Conservation (phyloP, 768 basidiomycete genomes). For the Leccinum barrowsii region DNA sequence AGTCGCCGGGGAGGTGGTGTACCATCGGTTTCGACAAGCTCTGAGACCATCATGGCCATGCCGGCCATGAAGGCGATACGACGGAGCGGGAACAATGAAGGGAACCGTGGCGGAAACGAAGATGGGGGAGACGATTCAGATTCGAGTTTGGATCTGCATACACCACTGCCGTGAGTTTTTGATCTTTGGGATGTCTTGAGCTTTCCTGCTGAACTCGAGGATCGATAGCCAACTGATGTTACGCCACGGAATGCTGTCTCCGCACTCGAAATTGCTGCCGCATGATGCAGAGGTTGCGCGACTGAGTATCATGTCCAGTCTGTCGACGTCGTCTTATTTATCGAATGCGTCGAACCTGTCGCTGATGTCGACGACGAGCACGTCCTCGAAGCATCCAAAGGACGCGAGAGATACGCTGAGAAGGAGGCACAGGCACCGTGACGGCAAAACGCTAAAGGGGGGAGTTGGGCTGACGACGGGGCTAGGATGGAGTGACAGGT, state of each 20-base stretch:
- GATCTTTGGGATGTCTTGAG: conserved; percentile 3
- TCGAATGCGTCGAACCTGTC: conserved; percentile 28
- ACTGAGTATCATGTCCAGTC: conserved; percentile 24
- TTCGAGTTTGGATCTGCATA: conserved; percentile 66
- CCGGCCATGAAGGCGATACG: neutral
- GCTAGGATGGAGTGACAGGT: conserved; percentile 75
- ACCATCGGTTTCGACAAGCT: conserved; percentile 10
- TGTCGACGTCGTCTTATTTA: conserved; percentile 23
- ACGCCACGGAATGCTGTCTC: conserved; percentile 62
- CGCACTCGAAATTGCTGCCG: conserved; percentile 58
- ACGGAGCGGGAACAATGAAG: conserved; percentile 2
- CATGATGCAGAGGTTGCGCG: conserved; percentile 15
- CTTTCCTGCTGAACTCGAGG: neutral
- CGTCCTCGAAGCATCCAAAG: conserved; percentile 35
- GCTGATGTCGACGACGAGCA: conserved; percentile 21
- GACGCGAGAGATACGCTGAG: conserved; percentile 56
- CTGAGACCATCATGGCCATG: neutral
- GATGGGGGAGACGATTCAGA: conserved; percentile 46
- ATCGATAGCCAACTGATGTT: conserved; percentile 57
- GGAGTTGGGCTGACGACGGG: conserved; percentile 71
- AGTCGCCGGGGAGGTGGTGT: conserved; percentile 9
- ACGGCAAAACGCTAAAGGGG: conserved; percentile 53
- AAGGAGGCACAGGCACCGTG: conserved; percentile 57
- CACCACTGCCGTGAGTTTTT: conserved; percentile 59
- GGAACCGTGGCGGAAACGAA: conserved; percentile 9